Conservation (phyloP, 257 asterid species). For the Solanum piurae region DNA sequence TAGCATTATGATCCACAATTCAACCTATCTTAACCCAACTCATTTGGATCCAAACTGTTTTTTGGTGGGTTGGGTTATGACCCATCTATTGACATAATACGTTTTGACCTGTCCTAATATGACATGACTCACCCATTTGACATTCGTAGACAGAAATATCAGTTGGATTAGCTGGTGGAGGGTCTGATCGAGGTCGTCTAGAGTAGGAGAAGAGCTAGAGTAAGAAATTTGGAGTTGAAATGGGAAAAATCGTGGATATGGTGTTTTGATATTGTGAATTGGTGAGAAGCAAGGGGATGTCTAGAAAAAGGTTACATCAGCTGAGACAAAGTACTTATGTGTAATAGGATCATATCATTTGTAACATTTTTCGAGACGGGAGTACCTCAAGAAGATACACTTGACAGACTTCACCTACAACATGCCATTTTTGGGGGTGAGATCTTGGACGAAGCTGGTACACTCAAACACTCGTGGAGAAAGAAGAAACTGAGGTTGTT, state of each 20-base stretch:
- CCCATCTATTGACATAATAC: neutral
- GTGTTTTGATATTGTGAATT: neutral
- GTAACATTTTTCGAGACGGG: neutral
- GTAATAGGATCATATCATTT: neutral
- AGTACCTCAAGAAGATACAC: neutral
- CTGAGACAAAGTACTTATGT: neutral
- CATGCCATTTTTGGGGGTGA: neutral
- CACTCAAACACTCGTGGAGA: neutral
- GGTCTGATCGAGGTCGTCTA: neutral
- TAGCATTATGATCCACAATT: neutral
- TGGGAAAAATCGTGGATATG: neutral
- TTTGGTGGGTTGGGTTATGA: neutral
- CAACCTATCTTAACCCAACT: neutral
- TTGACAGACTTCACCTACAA: neutral
- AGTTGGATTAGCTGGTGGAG: neutral
- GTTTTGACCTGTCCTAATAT: neutral
- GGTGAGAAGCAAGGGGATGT: neutral
- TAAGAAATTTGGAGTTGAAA: neutral
- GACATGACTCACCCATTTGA: neutral
- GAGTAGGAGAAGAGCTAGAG: neutral
- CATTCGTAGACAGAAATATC: neutral
- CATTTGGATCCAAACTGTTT: neutral
- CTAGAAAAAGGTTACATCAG: neutral
- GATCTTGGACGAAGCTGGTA: neutral
- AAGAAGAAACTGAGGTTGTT: neutral